These are phyloP conservation scores for Saprolegnia diclina DNA, from an alignment of 352 stramenopile species.

Conservation along the genomic window DNA sequence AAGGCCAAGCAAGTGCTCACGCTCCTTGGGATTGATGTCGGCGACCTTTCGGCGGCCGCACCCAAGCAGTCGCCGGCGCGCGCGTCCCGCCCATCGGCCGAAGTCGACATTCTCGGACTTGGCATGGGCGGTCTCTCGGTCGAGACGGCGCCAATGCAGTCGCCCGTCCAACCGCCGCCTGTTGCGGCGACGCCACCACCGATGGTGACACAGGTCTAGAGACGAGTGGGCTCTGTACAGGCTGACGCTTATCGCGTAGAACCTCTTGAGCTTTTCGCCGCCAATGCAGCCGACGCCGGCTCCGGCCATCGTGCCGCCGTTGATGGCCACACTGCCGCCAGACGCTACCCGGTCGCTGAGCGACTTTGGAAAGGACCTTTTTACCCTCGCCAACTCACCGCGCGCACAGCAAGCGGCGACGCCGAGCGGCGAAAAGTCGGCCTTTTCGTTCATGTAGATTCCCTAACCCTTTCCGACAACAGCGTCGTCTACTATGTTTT, in stretches of 20 bases:
- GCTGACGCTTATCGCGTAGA: conserved; percentile 5
- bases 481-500: neutral
- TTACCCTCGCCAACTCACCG: conserved; percentile 79
- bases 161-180: neutral
- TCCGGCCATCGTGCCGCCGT: neutral
- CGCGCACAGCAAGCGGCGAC: conserved; percentile 34
- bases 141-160: neutral
- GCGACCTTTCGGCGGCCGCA: neutral
- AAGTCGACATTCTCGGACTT: conserved; percentile 79
- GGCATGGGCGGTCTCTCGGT: conserved; percentile 43
- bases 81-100: conserved; percentile 32
- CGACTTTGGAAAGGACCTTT: conserved; percentile 80
- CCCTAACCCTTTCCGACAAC: neutral
- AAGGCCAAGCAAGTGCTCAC: conserved; percentile 69
- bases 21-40: conserved; percentile 46
- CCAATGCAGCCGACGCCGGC: neutral
- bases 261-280: conserved; percentile 22
- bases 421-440: conserved; percentile 47
- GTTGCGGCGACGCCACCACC: neutral
- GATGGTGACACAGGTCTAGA: neutral
- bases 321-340: neutral
- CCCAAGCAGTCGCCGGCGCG: conserved; percentile 25
- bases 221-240: neutral
- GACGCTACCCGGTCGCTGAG: conserved; percentile 61
- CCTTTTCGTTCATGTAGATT: conserved; percentile 86